Base-by-base conservation (phyloP, 129 eudicot genomes). In the Helianthus tuberosus region DNA sequence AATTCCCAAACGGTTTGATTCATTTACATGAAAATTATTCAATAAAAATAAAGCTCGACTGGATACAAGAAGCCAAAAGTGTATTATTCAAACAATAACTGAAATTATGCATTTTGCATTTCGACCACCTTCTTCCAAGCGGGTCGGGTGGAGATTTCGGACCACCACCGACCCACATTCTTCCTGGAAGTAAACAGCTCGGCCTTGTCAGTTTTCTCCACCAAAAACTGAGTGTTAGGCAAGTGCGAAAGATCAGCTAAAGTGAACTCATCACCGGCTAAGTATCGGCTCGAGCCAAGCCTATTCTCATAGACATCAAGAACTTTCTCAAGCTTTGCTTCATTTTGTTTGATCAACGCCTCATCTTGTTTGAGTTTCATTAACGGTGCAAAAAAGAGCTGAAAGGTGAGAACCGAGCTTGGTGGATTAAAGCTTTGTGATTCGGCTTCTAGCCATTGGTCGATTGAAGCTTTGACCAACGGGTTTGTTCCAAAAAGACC, bases 381-480 rank as follows among this genome's bases (percentile, higher is more conserved):
- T 43, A 74, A 39, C 3, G 91, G 97, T 0, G 87, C 91, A 75
- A 91, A 86, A 46, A 81, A 83, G 6, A 91, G 84, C 81, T 91
- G 97, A 68, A 89, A 86, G 17, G 85, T 78, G 14, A 91, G 83
- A 49, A 71, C 63, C 10, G 87, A 83, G 75, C 81, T 80, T 23
- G 96, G 89, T 39, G 91, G 97, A 61, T 83, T 81, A 73, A 86
- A 91, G 80, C 60, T 89, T 54, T 91, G 97, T 63, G 87, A 87
- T 80, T 91, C 97, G 0, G 93, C 92, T 80, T 91, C 97, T 52
- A 91, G 49, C 97, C 96, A 89, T 84, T 91, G 97, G 6, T 91
- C 97, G 3, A 91, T 86, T 13, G 91, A 89, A 41, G 96, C 97
- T 59, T 91, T 91, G 68, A 58, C 90, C 35, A 84, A 65, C 7